phyloP scores from a whole-genome alignment of 768 basidiomycete species.

The Kwoniella mangroviensis region DNA sequence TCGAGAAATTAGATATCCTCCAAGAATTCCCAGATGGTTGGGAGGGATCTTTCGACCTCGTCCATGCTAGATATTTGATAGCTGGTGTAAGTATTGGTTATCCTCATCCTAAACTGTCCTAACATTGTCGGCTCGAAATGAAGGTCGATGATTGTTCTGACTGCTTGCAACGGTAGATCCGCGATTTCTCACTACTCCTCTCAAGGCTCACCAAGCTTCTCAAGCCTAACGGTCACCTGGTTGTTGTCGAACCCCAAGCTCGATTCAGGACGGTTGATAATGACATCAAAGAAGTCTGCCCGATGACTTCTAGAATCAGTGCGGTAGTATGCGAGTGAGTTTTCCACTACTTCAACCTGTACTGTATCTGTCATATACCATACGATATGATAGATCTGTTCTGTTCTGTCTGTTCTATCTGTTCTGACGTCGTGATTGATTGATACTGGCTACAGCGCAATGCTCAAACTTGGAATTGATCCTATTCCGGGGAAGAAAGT shows the following conservation, averaged over 20 bases:
- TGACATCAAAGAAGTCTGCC: conserved; percentile 1
- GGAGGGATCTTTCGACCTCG: conserved; percentile 21
- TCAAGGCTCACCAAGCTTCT: conserved; percentile 1
- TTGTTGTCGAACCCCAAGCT: conserved; percentile 11
- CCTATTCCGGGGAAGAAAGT: conserved; percentile 4
- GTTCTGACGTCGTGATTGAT: too few species aligned
- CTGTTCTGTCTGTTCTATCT: too few species aligned
- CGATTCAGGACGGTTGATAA: background rate
- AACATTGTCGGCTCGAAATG: background rate
- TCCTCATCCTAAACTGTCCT: too few species aligned
- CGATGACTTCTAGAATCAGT: background rate
- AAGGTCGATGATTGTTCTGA: background rate
- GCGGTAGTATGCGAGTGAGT: conserved; percentile 1
- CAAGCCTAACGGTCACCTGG: conserved; percentile 4
- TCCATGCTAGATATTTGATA: conserved; percentile 15
- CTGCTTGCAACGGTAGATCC: conserved; percentile 8
- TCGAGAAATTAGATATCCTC: conserved; percentile 16
- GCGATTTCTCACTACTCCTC: conserved; percentile 18
- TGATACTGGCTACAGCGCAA: background rate
- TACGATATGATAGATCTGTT: background rate
- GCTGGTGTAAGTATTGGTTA: conserved; percentile 19
- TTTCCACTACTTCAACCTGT: background rate
- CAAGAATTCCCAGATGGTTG: conserved; percentile 9
- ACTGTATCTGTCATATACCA: background rate
- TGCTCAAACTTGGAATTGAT: conserved; percentile 14